These are phyloP conservation scores for Fraxinus baroniana DNA, from an alignment of 305 asterid species.

Conservation along the genomic window DNA sequence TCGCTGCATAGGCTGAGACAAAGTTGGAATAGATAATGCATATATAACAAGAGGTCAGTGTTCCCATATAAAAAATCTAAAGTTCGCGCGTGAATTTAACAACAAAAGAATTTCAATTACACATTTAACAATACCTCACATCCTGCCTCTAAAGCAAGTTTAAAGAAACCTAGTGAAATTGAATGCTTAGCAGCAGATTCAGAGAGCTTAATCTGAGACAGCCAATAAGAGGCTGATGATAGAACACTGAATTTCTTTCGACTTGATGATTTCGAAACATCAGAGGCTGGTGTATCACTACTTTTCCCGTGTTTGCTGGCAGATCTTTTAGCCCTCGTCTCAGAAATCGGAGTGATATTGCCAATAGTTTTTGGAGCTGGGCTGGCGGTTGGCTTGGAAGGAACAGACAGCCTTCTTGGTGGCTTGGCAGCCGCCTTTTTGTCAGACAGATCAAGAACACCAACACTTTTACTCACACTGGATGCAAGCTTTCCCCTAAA, in stretches of 20 bases:
- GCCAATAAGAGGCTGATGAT: slow-evolving; percentile 83
- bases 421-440: slow-evolving; percentile 76
- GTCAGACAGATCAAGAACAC: slow-evolving; percentile 69
- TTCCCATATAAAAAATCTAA: neutral
- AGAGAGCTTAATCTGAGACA: slow-evolving; percentile 75
- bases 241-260: slow-evolving; percentile 59
- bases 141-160: slow-evolving; percentile 81
- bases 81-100: neutral
- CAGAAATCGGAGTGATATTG: slow-evolving; percentile 71
- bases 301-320: slow-evolving; percentile 40
- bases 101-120: neutral
- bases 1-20: slow-evolving; percentile 64
- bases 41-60: neutral
- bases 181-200: slow-evolving; percentile 87
- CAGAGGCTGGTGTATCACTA: slow-evolving; percentile 56
- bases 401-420: slow-evolving; percentile 81
- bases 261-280: slow-evolving; percentile 48
- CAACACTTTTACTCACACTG: slow-evolving; percentile 69
- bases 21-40: neutral
- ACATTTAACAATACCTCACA: slow-evolving; percentile 60
- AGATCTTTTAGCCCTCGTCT: slow-evolving; percentile 58
- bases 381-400: slow-evolving; percentile 59
- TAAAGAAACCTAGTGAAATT: slow-evolving; percentile 85
- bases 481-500: slow-evolving; percentile 57
- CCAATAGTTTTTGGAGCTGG: slow-evolving; percentile 58